Conservation (phyloP, 768 basidiomycete genomes). For the Macrolepiota dolichaula region DNA sequence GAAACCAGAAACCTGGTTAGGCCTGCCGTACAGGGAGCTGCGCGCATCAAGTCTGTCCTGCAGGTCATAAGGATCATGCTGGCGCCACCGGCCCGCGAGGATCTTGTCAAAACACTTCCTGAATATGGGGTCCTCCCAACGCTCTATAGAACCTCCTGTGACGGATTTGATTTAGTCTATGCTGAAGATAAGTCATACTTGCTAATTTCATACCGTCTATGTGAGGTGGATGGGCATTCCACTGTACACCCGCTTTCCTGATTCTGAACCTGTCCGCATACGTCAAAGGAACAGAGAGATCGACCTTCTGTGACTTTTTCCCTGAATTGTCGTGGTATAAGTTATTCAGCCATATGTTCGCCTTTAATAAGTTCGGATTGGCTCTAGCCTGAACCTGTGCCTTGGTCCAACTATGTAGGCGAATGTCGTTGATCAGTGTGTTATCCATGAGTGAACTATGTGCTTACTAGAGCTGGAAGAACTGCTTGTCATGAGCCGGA, state of each 20-base stretch:
- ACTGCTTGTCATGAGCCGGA: constrained; percentile 61
- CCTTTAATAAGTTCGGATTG: constrained; percentile 61
- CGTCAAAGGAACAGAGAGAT: constrained; percentile 43
- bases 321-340: constrained; percentile 49
- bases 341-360: constrained; percentile 58
- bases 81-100: constrained; percentile 56
- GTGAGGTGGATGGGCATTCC: constrained; percentile 45
- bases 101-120: constrained; percentile 61
- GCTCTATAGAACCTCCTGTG: constrained; percentile 47
- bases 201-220: constrained; percentile 32
- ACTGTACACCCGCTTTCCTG: constrained; percentile 58
- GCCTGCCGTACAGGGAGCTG: constrained; percentile 59
- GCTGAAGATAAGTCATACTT: neutral
- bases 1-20: constrained; percentile 36
- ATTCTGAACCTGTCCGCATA: constrained; percentile 79
- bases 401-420: constrained; percentile 4
- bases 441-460: neutral
- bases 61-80: constrained; percentile 66
- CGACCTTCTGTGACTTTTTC: constrained; percentile 26
- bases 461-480: constrained; percentile 69
- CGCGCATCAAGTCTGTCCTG: constrained; percentile 56
- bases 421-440: neutral
- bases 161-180: constrained; percentile 2
- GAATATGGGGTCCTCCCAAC: constrained; percentile 65
- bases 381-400: constrained; percentile 66